Evolutionary conservation across 345 rosid genomes (phyloP), one percentile per base, ranked within the genome.

Genomic region (Camelina hispida): DNA sequence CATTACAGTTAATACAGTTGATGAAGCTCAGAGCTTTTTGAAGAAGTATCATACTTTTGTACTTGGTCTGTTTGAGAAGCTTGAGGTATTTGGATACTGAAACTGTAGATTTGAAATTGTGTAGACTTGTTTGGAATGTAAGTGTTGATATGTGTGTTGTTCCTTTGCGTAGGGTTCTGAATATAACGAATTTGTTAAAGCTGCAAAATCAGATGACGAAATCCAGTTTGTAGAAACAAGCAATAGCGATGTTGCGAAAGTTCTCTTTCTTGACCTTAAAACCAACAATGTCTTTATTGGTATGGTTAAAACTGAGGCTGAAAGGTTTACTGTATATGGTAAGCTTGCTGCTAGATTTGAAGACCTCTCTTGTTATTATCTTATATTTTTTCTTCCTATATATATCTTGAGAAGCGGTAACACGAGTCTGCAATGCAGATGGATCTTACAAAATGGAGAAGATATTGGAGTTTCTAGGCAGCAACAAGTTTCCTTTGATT

Each of bases 241-340:
- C 67, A 70, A 73, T 67, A 47, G 44, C 48, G 76, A 69, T 55
- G 80, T 80, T 47, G 98, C 91, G 34, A 83, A 74, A 75, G 74
- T 77, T 81, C 87, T 93, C 17, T 87, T 79, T 82, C 97, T 92
- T 23, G 80, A 86, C 47, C 25, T 81, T 68, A 84, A 74, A 63
- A 48, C 76, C 52, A 18, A 69, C 1, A 42, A 80, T 37, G 51
- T 57, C 66, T 93, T 87, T 73, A 68, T 91, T 40, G 97, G 96
- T 52, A 60, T 93, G 69, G 93, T 93, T 74, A 91, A 91, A 85
- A 85, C 82, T 69, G 97, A 91, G 63, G 92, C 93, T 3, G 97
- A 91, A 75, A 84, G 78, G 74, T 89, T 88, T 76, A 85, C 88
- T 75, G 65, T 51, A 13, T 89, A 84, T 52, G 97, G 97, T 88